phyloP scores from a whole-genome alignment of 1,139 yeast genomes.

The Saccharomyces hybrid region DNA sequence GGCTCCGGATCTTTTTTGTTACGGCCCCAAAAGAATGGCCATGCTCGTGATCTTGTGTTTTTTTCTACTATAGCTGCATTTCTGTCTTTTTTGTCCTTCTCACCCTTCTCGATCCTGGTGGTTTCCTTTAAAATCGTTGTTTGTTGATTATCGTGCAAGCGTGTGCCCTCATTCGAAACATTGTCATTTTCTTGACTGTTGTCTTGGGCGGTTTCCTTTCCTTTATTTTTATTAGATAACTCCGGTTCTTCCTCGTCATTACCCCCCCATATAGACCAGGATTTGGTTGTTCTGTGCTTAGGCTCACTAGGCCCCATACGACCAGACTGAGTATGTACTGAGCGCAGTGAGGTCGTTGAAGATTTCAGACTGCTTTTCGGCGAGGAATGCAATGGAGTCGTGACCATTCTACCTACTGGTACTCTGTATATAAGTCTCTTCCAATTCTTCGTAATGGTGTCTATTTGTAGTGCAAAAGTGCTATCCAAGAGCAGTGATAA shows the following conservation, averaged over 20 bases:
- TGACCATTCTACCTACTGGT: not conserved
- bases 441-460: not conserved
- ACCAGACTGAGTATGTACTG: not conserved
- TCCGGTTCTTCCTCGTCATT: not conserved
- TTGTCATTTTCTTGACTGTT: not conserved
- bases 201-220: not conserved
- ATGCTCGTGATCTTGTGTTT: slow-evolving; percentile 11
- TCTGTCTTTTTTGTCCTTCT: not conserved
- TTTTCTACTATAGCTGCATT: not conserved
- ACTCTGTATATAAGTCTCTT: not conserved
- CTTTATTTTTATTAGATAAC: not conserved
- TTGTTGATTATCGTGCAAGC: not conserved
- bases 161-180: not conserved
- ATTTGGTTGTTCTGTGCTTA: not conserved
- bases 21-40: slow-evolving; percentile 28
- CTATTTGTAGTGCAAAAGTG: not conserved
- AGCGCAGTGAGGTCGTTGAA: not conserved
- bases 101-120: not conserved
- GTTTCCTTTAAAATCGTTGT: not conserved
- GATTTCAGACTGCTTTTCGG: not conserved
- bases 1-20: not conserved
- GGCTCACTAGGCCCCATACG: not conserved
- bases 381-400: not conserved
- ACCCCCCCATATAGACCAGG: not conserved
- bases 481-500: not conserved